phyloP scores from a whole-genome alignment of 768 basidiomycete genomes.

The Pisolithus microcarpus region DNA sequence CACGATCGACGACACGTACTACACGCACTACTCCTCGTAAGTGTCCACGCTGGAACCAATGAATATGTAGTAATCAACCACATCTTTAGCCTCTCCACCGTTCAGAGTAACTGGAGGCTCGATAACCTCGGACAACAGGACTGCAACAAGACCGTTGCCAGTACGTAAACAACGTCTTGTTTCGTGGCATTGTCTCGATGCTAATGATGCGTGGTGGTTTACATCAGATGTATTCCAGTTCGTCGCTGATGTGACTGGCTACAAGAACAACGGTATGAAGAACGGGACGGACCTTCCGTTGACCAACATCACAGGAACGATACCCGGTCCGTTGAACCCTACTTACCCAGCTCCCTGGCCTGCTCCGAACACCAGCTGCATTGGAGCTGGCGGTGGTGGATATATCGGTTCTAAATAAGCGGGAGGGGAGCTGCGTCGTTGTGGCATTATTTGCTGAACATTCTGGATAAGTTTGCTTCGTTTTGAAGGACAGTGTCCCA shows the following conservation, averaged over 20 bases:
- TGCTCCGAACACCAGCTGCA: constrained; percentile 30
- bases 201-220: background rate
- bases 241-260: constrained; percentile 40
- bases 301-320: constrained; percentile 17
- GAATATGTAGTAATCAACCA: background rate
- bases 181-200: too few relatives aligned
- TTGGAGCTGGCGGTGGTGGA: constrained; percentile 33
- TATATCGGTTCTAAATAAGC: background rate
- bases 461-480: too few relatives aligned
- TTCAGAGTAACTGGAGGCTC: constrained; percentile 54
- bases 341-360: constrained; percentile 33
- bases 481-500: too few relatives aligned
- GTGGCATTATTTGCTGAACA: too few relatives aligned
- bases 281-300: constrained; percentile 22
- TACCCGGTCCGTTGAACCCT: constrained; percentile 37
- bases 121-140: constrained; percentile 50
- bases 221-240: constrained; percentile 42
- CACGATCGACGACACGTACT: constrained; percentile 45
- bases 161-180: constrained; percentile 1
- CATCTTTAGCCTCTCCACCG: constrained; percentile 36
- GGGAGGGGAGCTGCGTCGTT: too few relatives aligned
- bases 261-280: constrained; percentile 34
- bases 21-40: constrained; percentile 49
- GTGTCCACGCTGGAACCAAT: background rate
- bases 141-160: constrained; percentile 34